Percentiles rank a stretch among this genome's conserved stretches.
Evolutionary conservation across 306 rosid species (phyloP).

Genomic region (Arachis stenosperma): DNA sequence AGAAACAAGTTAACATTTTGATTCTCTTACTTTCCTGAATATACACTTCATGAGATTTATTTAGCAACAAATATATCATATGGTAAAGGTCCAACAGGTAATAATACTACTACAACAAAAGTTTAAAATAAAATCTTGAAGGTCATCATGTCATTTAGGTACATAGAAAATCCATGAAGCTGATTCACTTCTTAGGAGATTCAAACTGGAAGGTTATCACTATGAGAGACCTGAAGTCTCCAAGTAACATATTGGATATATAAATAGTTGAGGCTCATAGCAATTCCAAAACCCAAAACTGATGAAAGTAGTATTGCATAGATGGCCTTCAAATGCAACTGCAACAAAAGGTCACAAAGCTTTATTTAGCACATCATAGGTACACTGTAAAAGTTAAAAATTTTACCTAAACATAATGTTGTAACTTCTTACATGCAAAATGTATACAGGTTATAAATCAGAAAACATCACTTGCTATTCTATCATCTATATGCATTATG

Average conservation of each 20-base stretch:
- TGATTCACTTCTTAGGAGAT: slow-evolving; percentile 32
- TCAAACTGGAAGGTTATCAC: slow-evolving; percentile 65
- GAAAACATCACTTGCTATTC: not conserved
- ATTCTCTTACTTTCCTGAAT: slow-evolving; percentile 30
- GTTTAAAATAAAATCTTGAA: slow-evolving; percentile 7
- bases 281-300: slow-evolving; percentile 73
- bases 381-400: not conserved
- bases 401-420: not conserved
- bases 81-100: not conserved
- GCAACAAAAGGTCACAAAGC: slow-evolving; percentile 44
- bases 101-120: slow-evolving; percentile 15
- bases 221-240: slow-evolving; percentile 65
- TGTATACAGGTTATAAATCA: not conserved
- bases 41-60: slow-evolving; percentile 26
- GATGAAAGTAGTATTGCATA: slow-evolving; percentile 79
- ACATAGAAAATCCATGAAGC: slow-evolving; percentile 24
- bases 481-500: not conserved
- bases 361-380: slow-evolving; percentile 30
- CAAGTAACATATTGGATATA: slow-evolving; percentile 66
- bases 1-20: slow-evolving; percentile 7
- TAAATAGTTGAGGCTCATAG: slow-evolving; percentile 73
- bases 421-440: slow-evolving; percentile 17
- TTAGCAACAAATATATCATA: slow-evolving; percentile 15
- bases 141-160: slow-evolving; percentile 13
- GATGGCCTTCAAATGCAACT: slow-evolving; percentile 71